Evolutionary conservation across 306 rosid genomes (phyloP), one percentile per base, ranked within the genome.

Genomic region (Quercus parvula): DNA sequence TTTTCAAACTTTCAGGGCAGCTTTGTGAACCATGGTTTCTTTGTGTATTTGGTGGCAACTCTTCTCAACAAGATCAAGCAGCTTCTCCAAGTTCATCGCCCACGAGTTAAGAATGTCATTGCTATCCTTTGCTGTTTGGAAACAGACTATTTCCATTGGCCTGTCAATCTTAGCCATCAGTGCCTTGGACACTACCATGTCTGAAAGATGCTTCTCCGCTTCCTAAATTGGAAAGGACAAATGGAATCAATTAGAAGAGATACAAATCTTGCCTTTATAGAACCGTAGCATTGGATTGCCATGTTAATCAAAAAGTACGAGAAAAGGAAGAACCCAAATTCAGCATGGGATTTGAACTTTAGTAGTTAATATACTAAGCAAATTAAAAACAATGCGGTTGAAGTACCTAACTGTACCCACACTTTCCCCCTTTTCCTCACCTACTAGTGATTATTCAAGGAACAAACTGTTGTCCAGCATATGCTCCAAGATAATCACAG

Each of bases 111-210:
- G 96, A 68, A 89, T 80, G 61, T 91, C 97, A 20, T 93, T 95
- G 81, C 98, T 91, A 79, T 95, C 99, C 90, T 90, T 91, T 2
- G 88, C 89, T n/a, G 90, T 84, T 81, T 93, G 99, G 88, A 93
- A 95, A 79, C 89, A 87, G 52, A 93, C 90, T 67, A 95, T 72
- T 44, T 98, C 99, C 89, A 75, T 41, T 15, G 99, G 99, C 82
- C 99, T 86, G 79, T 95, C 99, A 75, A 95, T 93, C 88, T 95
- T 95, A 2, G 98, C 97, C 35, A 93, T 86, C 67, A 95, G 72
- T 2, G 98, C 98, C 89, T 95, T 95, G 30, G 99, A 91, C 83
- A 95, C 99, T 31, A 95, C 99, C 99, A 95, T 95, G 15, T 93
- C 99, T 12, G 99, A 95, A 46, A 95, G 94, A 86, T 95, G 97